These are phyloP conservation scores for Crataegus laevigata DNA, from an alignment of 306 rosid species.

Conservation along the genomic window DNA sequence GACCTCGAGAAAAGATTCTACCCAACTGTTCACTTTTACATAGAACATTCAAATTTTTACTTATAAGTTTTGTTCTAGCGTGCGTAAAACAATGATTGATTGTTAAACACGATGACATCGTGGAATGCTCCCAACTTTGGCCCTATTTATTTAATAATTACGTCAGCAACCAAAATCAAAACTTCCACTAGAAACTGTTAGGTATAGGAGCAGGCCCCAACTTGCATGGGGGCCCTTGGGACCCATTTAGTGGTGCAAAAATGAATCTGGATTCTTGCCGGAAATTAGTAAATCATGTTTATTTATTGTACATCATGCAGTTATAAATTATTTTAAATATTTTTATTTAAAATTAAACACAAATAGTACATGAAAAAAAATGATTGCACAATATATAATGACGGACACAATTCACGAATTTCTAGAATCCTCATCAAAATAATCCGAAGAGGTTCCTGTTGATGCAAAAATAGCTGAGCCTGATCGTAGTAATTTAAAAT, in stretches of 20 bases:
- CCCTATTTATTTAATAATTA: conserved; percentile 4
- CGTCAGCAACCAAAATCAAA: conserved; percentile 11
- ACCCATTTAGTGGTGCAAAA: background rate
- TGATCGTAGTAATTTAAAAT: background rate
- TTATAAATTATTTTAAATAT: no score
- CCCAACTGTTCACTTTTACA: background rate
- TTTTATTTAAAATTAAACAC: no score
- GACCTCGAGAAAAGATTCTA: background rate
- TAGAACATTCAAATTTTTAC: background rate
- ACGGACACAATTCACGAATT: no score
- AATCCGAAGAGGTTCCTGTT: no score
- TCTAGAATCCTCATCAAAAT: no score
- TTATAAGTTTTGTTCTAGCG: background rate
- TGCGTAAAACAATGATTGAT: background rate
- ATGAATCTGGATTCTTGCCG: no score
- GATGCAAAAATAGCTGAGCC: background rate
- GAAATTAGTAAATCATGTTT: rapidly evolving
- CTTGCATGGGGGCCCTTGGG: background rate
- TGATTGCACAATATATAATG: no score
- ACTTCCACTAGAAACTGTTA: background rate
- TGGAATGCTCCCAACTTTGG: conserved; percentile 22
- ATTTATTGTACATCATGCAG: no score
- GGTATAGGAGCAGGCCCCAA: background rate
- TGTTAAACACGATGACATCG: conserved; percentile 10
- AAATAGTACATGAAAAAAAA: no score